Evolutionary conservation across 2,329 filamentous ascomycete species (phyloP), one percentile per base, ranked within the genome.

Genomic region (Colletotrichum orchidophilum): DNA sequence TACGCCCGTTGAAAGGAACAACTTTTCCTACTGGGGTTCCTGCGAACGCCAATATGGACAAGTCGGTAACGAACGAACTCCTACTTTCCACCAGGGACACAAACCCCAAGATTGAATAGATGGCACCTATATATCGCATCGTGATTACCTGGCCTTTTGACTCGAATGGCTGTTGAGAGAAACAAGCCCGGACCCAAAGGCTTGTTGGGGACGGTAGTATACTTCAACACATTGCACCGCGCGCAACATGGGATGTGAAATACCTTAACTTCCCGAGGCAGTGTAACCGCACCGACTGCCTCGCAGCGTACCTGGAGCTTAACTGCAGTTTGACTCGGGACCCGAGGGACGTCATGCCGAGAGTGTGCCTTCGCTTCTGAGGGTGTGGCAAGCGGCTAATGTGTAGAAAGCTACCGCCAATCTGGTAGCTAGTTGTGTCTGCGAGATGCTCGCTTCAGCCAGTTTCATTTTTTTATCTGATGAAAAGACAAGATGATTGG

Each of bases 21-120:
- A 68, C 24, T 1, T 58, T 24, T 18, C 69, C 69, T 3, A 54
- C 53, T 3, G 69, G 69, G 9, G 52, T 71, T 26, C 64, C 69
- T 8, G 64, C n/a, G 7, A 63, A 69, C n/a, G 64, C 69, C 15
- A 71, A 24, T 3, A 69, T 15, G 4, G 69, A 71, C n/a, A 71
- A 4, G 2, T 71, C 64, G 13, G 69, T 39, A 6, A 69, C 42
- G n/a, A 35, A 60, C 0, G 52, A 46, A 11, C 27, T n/a, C 11
- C 31, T 26, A 0, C 46, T 7, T 3, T 42, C 64, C 0, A 63
- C 18, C 1, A 61, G 31, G n/a, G 26, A 54, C 5, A 42, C 2
- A 5, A 61, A 26, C 5, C 63, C 24, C 4, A 63, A 3, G 21
- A 63, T 15, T 21, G n/a, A 1, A 15, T 2, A 11, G 1, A 42